Evolutionary conservation across 768 basidiomycete species (phyloP).

Genomic region (Cystobasidium tubakii): DNA sequence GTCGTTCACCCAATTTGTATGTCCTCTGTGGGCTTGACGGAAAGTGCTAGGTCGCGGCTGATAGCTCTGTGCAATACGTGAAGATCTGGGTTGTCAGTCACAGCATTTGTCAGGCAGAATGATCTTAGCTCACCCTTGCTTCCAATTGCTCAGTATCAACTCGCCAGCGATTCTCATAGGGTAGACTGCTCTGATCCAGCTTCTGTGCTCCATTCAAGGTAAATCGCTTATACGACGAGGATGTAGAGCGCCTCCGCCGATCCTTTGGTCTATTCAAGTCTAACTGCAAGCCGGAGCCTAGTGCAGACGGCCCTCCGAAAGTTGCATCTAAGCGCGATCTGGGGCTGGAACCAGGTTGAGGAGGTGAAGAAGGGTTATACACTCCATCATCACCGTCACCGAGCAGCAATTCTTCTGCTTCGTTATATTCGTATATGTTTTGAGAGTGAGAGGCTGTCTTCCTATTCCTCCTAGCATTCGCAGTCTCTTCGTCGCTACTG

Average conservation of each 20-base stretch:
- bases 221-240: background rate
- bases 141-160: slow-evolving; percentile 15
- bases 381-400: background rate
- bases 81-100: background rate
- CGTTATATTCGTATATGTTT: background rate
- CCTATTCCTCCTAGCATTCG: background rate
- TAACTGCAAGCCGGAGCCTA: background rate
- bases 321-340: slow-evolving; percentile 3
- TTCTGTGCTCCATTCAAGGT: background rate
- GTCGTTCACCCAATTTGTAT: slow-evolving; percentile 90
- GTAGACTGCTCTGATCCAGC: background rate
- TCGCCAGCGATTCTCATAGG: slow-evolving; percentile 30
- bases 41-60: slow-evolving; percentile 52
- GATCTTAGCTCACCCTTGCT: background rate
- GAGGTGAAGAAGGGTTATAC: background rate
- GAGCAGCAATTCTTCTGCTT: background rate
- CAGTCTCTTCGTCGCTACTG: slow-evolving; percentile 22
- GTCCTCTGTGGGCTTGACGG: slow-evolving; percentile 79
- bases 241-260: background rate
- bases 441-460: background rate
- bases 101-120: no score
- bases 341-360: background rate
- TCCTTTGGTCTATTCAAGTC: background rate
- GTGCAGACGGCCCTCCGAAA: background rate
- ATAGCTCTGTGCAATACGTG: slow-evolving; percentile 50